phyloP scores from a whole-genome alignment of 1,139 yeast genomes.

The Suhomyces bokatorum region DNA sequence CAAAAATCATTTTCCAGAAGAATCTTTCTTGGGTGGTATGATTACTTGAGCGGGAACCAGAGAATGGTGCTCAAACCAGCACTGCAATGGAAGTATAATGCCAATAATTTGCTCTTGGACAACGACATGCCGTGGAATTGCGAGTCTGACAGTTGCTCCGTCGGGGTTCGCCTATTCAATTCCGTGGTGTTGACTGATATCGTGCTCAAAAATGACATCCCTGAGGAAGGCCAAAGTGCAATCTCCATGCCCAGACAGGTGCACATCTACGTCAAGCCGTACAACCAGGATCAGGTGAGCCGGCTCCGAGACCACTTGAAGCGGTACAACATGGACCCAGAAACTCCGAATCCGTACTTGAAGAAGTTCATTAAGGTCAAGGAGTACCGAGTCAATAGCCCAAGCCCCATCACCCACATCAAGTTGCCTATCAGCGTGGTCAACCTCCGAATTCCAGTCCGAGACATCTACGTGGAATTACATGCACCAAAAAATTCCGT shows the following conservation, averaged over 20 bases:
- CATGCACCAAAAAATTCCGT: slow-evolving; percentile 18
- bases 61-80: slow-evolving; percentile 12
- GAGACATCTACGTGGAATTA: slow-evolving; percentile 41
- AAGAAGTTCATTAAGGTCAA: slow-evolving; percentile 37
- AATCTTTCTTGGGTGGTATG: slow-evolving; percentile 44
- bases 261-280: slow-evolving; percentile 37
- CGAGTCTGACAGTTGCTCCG: slow-evolving; percentile 27
- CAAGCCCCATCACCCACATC: slow-evolving; percentile 28
- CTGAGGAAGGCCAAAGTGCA: slow-evolving; percentile 7
- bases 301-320: slow-evolving; percentile 21
- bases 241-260: slow-evolving; percentile 16
- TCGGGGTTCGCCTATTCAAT: slow-evolving; percentile 39
- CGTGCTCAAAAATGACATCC: slow-evolving; percentile 24
- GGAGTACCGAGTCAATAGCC: slow-evolving; percentile 19
- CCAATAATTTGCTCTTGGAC: slow-evolving; percentile 41
- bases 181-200: slow-evolving; percentile 41
- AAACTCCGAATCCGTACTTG: slow-evolving; percentile 25
- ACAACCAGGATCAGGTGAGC: slow-evolving; percentile 18
- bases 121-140: slow-evolving; percentile 41
- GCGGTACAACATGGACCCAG: slow-evolving; percentile 16
- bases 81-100: slow-evolving; percentile 35
- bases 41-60: slow-evolving; percentile 26
- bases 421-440: slow-evolving; percentile 38
- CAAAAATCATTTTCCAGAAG: slow-evolving; percentile 25
- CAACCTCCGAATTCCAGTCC: slow-evolving; percentile 34